Evolutionary conservation across 2,329 filamentous ascomycete species (phyloP).

Genomic region (Fusarium sp.): DNA sequence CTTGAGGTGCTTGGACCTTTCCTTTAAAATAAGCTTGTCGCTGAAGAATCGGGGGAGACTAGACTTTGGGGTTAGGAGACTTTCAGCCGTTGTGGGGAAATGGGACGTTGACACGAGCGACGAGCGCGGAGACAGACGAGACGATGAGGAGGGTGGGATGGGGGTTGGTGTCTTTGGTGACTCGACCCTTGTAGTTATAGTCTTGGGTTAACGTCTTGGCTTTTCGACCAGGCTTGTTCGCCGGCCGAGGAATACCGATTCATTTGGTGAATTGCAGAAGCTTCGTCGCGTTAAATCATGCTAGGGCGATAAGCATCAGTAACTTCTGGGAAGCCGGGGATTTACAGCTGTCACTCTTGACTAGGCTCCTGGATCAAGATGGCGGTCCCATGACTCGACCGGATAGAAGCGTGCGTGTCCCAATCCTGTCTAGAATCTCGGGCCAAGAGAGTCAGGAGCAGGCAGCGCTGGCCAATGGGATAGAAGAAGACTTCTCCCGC

Average conservation of each 20-base stretch:
- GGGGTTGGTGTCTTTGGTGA: not conserved
- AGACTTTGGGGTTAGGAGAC: conserved; percentile 18
- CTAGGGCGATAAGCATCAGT: not conserved
- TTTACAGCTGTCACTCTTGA: no score
- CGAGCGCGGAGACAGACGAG: not conserved
- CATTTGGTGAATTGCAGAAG: not conserved
- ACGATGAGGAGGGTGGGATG: not conserved
- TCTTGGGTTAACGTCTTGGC: not conserved
- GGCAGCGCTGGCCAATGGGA: conserved; percentile 12
- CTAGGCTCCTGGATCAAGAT: not conserved
- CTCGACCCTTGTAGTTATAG: not conserved
- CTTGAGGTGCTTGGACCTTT: not conserved
- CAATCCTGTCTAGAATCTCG: conserved; percentile 5
- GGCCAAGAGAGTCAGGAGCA: conserved; percentile 22
- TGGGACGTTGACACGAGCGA: not conserved
- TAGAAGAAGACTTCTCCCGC: not conserved
- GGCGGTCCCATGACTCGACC: conserved; percentile 11
- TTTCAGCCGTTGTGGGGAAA: conserved; percentile 20
- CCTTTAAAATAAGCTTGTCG: conserved; percentile 27
- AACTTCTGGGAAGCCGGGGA: not conserved
- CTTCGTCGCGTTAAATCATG: not conserved
- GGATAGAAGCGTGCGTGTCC: not conserved
- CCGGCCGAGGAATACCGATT: not conserved
- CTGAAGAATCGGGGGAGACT: conserved; percentile 8
- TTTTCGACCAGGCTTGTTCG: not conserved